These are phyloP conservation scores for Uncinocarpus reesii DNA, from an alignment of 2,329 filamentous ascomycete genomes.

Conservation along the genomic window DNA sequence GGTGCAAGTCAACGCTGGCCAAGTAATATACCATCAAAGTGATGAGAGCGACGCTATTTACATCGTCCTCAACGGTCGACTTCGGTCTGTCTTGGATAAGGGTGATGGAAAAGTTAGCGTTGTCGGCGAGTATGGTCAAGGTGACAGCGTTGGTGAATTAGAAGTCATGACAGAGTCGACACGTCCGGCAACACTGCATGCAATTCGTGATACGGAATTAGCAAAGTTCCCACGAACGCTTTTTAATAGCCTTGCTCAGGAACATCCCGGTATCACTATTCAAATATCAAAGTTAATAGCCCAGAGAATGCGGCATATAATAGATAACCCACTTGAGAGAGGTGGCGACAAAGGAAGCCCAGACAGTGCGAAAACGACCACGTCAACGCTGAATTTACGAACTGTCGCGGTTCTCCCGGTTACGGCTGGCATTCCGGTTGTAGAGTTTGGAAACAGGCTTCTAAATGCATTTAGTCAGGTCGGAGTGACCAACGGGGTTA, in stretches of 20 bases:
- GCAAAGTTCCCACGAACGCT: slow-evolving; percentile 92
- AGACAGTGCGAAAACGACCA: slow-evolving; percentile 45
- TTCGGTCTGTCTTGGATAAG: slow-evolving; percentile 73
- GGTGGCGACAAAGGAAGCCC: slow-evolving; percentile 52
- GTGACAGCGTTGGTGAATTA: slow-evolving; percentile 92
- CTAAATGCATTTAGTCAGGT: slow-evolving; percentile 83
- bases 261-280: slow-evolving; percentile 96
- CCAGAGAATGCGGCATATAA: slow-evolving; percentile 77
- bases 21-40: slow-evolving; percentile 84
- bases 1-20: slow-evolving; percentile 91
- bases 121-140: slow-evolving; percentile 86
- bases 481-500: slow-evolving; percentile 78
- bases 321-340: slow-evolving; percentile 64
- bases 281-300: slow-evolving; percentile 99
- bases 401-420: slow-evolving; percentile 90
- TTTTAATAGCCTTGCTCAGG: slow-evolving; percentile 94
- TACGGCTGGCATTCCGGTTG: slow-evolving; percentile 79
- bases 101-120: slow-evolving; percentile 74
- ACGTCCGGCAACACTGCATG: slow-evolving; percentile 83
- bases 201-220: slow-evolving; percentile 90
- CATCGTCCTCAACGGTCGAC: slow-evolving; percentile 85
- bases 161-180: slow-evolving; percentile 92
- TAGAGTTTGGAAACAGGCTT: slow-evolving; percentile 84
- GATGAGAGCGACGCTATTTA: slow-evolving; percentile 98
- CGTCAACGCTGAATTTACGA: slow-evolving; percentile 81